Evolutionary conservation across 495 filamentous ascomycete species (phyloP), one percentile per base, ranked within the genome.

Genomic region (Penicillium egyptiacum): DNA sequence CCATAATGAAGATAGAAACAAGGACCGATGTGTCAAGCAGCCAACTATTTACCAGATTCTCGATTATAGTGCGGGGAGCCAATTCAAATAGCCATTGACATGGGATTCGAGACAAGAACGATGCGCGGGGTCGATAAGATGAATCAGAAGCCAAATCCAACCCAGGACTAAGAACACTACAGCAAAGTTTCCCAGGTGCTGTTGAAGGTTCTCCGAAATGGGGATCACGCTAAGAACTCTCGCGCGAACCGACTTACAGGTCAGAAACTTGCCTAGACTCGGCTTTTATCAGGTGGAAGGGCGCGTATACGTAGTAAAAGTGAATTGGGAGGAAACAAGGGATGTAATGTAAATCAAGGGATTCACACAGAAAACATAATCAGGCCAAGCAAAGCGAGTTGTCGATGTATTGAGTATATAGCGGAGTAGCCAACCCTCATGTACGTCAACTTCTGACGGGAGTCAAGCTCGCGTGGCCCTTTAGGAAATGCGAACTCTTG

Each of bases 1-100:
- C 50, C 68, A 72, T 72, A 0, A 30, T 64, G 52, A 51, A 46
- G 42, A 53, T 28, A 37, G 31, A 26, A 52, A 44, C 44, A 58
- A 46, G 46, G 22, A 48, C 50, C 3, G 11, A 55, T 11, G 26
- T 45, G 17, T 50, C 41, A 46, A 46, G 25, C 22, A 23, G 31
- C 17, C 31, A 41, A 37, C 4, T 22, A 12, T 31, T 41, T 2
- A 4, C 17, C 5, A 33, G 6, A 41, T 22, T 40, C 12, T 28
- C 12, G 14, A 11, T 31, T 57, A 49, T 31, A 56, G 55, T 37
- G 44, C 47, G 47, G 39, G 47, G 23, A 30, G 20, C 19, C 52
- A 57, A 55, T 55, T 64, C 57, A 64, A 57, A 49, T 63, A 57
- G 41, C 47, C 43, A 47, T 47, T 26, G n/a, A 28, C 25, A 39